Evolutionary conservation across 2,329 filamentous ascomycete species (phyloP).

Genomic region (Penicillium frequentans): DNA sequence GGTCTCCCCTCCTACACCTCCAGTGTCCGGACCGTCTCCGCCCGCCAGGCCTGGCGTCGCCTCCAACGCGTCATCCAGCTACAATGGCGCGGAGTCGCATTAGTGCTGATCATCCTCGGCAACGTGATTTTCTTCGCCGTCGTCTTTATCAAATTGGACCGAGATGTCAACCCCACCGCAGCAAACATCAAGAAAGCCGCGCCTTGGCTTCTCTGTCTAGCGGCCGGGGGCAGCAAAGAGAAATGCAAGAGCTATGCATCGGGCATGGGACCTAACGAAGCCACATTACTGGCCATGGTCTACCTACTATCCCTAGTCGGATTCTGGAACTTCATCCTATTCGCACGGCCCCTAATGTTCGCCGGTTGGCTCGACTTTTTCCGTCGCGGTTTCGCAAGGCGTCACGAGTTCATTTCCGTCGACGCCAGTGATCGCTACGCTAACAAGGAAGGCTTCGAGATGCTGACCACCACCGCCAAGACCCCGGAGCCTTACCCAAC

Average conservation of each 20-base stretch:
- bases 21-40: slow-evolving; percentile 76
- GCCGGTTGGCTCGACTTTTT: slow-evolving; percentile 75
- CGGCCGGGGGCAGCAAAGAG: slow-evolving; percentile 60
- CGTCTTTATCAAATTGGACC: slow-evolving; percentile 85
- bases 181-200: slow-evolving; percentile 57
- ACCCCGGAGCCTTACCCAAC: slow-evolving; percentile 31
- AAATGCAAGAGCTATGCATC: slow-evolving; percentile 64
- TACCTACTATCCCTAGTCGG: slow-evolving; percentile 83
- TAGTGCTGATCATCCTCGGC: slow-evolving; percentile 84
- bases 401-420: slow-evolving; percentile 82
- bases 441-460: slow-evolving; percentile 74
- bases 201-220: slow-evolving; percentile 74
- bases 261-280: slow-evolving; percentile 68
- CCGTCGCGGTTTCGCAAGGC: slow-evolving; percentile 46
- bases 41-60: slow-evolving; percentile 82
- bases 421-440: slow-evolving; percentile 70
- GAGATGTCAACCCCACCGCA: slow-evolving; percentile 60
- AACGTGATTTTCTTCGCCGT: slow-evolving; percentile 94
- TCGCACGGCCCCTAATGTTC: slow-evolving; percentile 82
- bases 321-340: slow-evolving; percentile 78
- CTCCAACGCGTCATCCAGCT: slow-evolving; percentile 83
- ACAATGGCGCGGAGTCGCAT: slow-evolving; percentile 90
- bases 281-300: slow-evolving; percentile 77
- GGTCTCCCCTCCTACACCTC: slow-evolving; percentile 72
- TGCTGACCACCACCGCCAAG: slow-evolving; percentile 55